A percentile compares a stretch with the other conserved stretches of the same genome.
phyloP scores from a whole-genome alignment of 1,284 basidiomycete genomes.

The Lignosus rhinocerotis region DNA sequence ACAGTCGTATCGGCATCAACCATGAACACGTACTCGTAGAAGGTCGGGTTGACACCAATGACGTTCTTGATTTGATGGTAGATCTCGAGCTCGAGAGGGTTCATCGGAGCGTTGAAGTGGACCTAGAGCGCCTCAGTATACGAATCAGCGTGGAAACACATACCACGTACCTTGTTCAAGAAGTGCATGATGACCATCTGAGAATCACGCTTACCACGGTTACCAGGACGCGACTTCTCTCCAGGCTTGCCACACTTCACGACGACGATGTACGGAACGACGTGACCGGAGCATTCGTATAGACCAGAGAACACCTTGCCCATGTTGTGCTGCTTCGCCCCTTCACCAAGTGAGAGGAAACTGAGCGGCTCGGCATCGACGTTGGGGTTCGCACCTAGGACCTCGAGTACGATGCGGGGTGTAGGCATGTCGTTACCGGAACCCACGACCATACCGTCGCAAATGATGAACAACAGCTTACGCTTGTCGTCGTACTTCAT shows the following conservation, averaged over 20 bases:
- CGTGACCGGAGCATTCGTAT: slow-evolving; percentile 93
- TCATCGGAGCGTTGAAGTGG: slow-evolving; percentile 97
- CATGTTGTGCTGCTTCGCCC: slow-evolving; percentile 96
- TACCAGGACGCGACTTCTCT: slow-evolving; percentile 91
- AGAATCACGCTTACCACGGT: slow-evolving; percentile 95
- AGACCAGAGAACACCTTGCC: slow-evolving; percentile 97
- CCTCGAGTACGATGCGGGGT: slow-evolving; percentile 93
- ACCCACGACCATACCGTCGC: slow-evolving; percentile 98
- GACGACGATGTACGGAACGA: slow-evolving; percentile 95
- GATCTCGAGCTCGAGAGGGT: slow-evolving; percentile 94
- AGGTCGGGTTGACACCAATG: slow-evolving; percentile 97
- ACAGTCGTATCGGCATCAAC: slow-evolving; percentile 98
- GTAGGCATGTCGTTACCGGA: slow-evolving; percentile 92
- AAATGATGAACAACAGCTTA: slow-evolving; percentile 92
- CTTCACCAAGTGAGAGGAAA: slow-evolving; percentile 93
- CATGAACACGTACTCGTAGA: slow-evolving; percentile 97
- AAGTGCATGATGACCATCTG: slow-evolving; percentile 97
- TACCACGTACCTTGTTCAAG: slow-evolving; percentile 79
- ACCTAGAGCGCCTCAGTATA: slow-evolving; percentile 51
- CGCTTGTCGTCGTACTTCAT: slow-evolving; percentile 99
- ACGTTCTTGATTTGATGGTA: slow-evolving; percentile 99
- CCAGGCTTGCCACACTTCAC: slow-evolving; percentile 97
- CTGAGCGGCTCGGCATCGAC: slow-evolving; percentile 93
- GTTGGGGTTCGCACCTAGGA: slow-evolving; percentile 92
- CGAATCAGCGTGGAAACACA: not conserved